These are phyloP conservation scores for Conringia planisiliqua DNA, from an alignment of 345 rosid species.

Conservation along the genomic window DNA sequence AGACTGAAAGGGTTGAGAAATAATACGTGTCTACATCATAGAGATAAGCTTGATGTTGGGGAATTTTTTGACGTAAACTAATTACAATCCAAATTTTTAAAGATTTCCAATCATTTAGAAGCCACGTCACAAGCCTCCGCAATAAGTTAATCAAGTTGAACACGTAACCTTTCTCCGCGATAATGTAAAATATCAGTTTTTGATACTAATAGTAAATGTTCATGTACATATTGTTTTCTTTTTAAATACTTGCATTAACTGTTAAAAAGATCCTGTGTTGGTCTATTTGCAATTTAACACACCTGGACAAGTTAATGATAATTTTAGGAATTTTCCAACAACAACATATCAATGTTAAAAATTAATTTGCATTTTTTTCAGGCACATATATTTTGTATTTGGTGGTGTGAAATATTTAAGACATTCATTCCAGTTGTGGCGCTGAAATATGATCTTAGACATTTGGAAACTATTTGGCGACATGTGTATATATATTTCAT, in stretches of 20 bases:
- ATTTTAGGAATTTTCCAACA: neutral
- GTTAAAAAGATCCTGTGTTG: neutral
- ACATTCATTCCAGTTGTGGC: neutral
- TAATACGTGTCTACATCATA: neutral
- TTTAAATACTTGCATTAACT: neutral
- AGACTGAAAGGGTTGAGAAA: neutral
- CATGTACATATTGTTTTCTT: no score
- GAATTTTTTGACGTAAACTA: neutral
- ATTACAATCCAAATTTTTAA: neutral
- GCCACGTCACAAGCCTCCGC: neutral
- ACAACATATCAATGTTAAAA: neutral
- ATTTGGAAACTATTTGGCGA: neutral
- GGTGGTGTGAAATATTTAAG: neutral
- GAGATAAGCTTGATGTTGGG: neutral
- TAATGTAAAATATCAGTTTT: neutral
- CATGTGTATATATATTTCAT: neutral
- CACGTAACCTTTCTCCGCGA: neutral
- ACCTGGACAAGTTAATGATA: neutral
- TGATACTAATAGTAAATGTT: neutral
- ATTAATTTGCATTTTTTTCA: neutral
- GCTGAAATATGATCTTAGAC: neutral
- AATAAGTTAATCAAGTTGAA: neutral
- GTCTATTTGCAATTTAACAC: neutral
- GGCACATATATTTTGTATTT: neutral
- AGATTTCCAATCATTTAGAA: conserved; percentile 3